These are phyloP conservation scores for Anisogramma anomala DNA, from an alignment of 2,329 filamentous ascomycete species.

Conservation along the genomic window DNA sequence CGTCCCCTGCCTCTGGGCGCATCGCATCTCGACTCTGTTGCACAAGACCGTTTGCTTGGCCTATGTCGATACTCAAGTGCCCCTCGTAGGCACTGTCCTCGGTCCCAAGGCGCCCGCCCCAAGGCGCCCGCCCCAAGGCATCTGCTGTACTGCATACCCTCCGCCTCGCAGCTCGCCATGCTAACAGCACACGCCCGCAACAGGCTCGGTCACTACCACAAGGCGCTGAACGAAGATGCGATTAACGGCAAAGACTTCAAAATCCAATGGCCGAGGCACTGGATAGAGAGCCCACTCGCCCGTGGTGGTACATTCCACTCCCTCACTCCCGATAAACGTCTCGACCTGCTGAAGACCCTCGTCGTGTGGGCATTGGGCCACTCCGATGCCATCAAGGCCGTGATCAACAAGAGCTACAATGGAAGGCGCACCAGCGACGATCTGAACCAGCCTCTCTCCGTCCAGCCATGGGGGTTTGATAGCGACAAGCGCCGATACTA, in stretches of 20 bases:
- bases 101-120: background rate
- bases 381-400: constrained; percentile 68
- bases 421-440: constrained; percentile 70
- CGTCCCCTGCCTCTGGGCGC: background rate
- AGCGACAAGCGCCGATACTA: constrained; percentile 89
- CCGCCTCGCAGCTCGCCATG: background rate
- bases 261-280: constrained; percentile 75
- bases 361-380: constrained; percentile 82
- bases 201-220: constrained; percentile 83
- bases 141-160: background rate
- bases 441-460: constrained; percentile 69
- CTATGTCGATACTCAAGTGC: background rate
- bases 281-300: constrained; percentile 75
- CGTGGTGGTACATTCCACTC: constrained; percentile 70
- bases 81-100: background rate
- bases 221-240: constrained; percentile 79
- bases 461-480: constrained; percentile 70
- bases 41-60: background rate
- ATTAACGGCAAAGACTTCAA: constrained; percentile 59
- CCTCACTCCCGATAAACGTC: constrained; percentile 71
- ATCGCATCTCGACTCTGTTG: background rate
- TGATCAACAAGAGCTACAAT: constrained; percentile 83
- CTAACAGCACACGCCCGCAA: constrained; percentile 16
- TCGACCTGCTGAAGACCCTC: constrained; percentile 71
- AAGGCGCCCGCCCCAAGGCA: background rate